Evolutionary conservation across 2,329 filamentous ascomycete genomes (phyloP).

Genomic region (Parasarocladium wereldwijsianum): DNA sequence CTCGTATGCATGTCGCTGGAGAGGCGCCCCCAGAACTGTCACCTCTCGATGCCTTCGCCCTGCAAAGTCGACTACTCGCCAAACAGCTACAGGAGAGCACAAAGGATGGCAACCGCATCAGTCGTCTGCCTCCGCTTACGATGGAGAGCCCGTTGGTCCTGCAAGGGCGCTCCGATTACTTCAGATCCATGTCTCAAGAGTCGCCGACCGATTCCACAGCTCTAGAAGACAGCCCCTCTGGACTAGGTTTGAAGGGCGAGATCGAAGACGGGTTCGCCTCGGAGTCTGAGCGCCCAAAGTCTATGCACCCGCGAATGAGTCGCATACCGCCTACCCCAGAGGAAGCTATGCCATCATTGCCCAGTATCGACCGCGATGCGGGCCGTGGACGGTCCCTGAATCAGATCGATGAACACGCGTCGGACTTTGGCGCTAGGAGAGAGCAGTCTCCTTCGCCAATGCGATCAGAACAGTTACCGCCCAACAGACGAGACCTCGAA

Average conservation of each 20-base stretch:
- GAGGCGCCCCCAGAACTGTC: conserved; percentile 82
- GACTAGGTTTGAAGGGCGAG: conserved; percentile 35
- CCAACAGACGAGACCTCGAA: conserved; percentile 12
- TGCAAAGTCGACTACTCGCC: conserved; percentile 78
- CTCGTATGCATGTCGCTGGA: conserved; percentile 61
- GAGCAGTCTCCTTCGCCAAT: conserved; percentile 44
- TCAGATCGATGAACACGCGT: conserved; percentile 22
- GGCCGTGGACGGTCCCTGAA: conserved; percentile 25
- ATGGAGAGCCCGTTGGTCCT: conserved; percentile 66
- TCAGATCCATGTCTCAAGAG: conserved; percentile 58
- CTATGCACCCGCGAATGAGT: conserved; percentile 64
- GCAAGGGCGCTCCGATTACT: conserved; percentile 66
- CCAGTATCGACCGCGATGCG: conserved; percentile 23
- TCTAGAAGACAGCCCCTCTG: conserved; percentile 11
- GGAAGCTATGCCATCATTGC: conserved; percentile 29
- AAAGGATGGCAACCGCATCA: conserved; percentile 63
- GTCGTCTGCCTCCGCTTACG: conserved; percentile 69
- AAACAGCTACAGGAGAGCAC: conserved; percentile 72
- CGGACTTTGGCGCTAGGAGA: conserved; percentile 36
- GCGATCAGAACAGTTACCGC: conserved; percentile 22
- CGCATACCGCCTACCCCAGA: conserved; percentile 38
- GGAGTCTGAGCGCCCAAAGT: conserved; percentile 46
- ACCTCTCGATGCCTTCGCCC: conserved; percentile 85
- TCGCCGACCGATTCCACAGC: conserved; percentile 29
- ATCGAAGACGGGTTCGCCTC: conserved; percentile 38